Percentiles rank a stretch among this genome's conserved stretches.
Conservation (phyloP, 345 rosid species). For the Tarenaya hassleriana region DNA sequence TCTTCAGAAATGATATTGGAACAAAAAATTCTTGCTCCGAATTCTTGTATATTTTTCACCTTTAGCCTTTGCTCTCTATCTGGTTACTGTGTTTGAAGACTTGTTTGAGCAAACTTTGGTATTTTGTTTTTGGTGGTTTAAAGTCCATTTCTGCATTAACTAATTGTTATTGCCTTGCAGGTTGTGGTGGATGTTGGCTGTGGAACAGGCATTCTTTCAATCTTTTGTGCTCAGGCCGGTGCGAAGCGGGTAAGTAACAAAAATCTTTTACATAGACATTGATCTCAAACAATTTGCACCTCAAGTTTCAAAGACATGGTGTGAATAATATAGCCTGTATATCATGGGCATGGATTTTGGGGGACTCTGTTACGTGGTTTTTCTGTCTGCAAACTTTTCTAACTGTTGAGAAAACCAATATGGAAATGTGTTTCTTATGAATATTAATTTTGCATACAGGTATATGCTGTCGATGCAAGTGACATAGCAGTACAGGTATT, state of each 20-base stretch:
- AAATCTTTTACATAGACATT: neutral
- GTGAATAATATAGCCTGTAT: constrained; percentile 12
- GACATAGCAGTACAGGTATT: constrained; percentile 92
- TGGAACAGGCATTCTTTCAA: constrained; percentile 95
- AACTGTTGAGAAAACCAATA: constrained; percentile 7
- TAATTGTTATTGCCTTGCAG: constrained; percentile 32
- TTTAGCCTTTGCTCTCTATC: constrained; percentile 1
- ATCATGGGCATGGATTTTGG: neutral
- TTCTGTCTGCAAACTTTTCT: constrained; percentile 5
- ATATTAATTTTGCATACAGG: constrained; percentile 40
- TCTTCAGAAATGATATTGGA: neutral
- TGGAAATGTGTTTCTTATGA: constrained; percentile 13
- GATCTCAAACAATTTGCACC: neutral
- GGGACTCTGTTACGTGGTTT: neutral
- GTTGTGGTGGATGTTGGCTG: constrained; percentile 99
- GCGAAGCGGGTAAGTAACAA: constrained; percentile 70
- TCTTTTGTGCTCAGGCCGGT: constrained; percentile 98
- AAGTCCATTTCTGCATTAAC: constrained; percentile 20
- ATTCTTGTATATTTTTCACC: neutral
- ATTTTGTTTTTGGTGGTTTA: constrained; percentile 1
- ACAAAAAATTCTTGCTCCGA: constrained; percentile 1
- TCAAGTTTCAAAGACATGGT: neutral
- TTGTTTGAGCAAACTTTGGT: neutral
- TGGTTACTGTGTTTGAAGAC: constrained; percentile 7
- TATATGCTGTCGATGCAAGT: constrained; percentile 98